Evolutionary conservation across 495 filamentous ascomycete genomes (phyloP).

Genomic region (Letharia lupina): DNA sequence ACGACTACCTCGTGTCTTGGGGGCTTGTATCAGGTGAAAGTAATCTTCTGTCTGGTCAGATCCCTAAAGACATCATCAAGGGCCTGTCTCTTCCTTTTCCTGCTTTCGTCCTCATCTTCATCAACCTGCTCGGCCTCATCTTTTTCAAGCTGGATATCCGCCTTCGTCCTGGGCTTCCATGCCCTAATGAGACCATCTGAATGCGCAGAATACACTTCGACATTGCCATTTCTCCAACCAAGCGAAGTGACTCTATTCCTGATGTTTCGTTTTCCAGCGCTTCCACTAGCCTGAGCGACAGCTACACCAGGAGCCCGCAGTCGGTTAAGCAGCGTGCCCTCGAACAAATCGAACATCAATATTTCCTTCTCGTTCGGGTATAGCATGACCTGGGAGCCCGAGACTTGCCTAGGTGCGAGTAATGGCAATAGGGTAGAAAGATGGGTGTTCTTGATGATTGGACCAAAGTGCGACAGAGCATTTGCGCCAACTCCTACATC

Average conservation of each 20-base stretch:
- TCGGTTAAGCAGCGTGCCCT: constrained; percentile 63
- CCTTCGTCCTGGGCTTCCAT: constrained; percentile 49
- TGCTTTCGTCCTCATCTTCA: constrained; percentile 32
- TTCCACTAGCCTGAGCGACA: constrained; percentile 31
- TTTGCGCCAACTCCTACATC: constrained; percentile 70
- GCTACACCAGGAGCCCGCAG: constrained; percentile 53
- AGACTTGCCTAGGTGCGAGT: constrained; percentile 46
- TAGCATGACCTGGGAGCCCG: constrained; percentile 52
- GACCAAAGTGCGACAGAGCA: constrained; percentile 74
- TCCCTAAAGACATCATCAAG: constrained; percentile 37
- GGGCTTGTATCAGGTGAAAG: constrained; percentile 22
- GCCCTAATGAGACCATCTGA: constrained; percentile 43
- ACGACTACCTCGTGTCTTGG: neutral
- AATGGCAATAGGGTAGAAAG: constrained; percentile 56
- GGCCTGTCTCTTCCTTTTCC: constrained; percentile 45
- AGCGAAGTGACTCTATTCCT: constrained; percentile 58
- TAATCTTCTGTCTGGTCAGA: constrained; percentile 31
- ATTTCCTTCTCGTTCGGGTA: constrained; percentile 70
- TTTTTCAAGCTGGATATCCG: constrained; percentile 43
- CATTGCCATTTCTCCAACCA: constrained; percentile 55
- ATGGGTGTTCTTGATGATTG: constrained; percentile 61
- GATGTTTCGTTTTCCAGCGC: constrained; percentile 35
- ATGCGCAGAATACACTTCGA: constrained; percentile 47
- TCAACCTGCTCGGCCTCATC: constrained; percentile 34
- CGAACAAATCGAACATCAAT: constrained; percentile 63